phyloP scores from a whole-genome alignment of 805 yeast genomes.

The Wickerhamiella brachini region DNA sequence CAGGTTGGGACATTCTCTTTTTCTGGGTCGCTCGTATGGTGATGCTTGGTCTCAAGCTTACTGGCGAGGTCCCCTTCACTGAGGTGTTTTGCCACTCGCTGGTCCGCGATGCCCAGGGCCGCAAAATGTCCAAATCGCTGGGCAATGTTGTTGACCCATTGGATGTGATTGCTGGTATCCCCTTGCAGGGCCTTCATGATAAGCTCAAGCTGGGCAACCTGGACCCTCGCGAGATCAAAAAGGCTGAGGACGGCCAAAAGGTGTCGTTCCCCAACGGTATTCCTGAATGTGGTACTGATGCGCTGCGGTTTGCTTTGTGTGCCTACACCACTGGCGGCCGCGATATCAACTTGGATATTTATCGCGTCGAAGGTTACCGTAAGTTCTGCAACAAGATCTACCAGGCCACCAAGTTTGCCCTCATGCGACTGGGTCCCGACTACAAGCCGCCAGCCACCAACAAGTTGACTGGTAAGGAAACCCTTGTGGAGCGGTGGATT shows the following conservation, averaged over 20 bases:
- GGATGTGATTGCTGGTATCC: constrained; percentile 83
- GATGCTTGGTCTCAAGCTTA: constrained; percentile 74
- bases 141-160: constrained; percentile 95
- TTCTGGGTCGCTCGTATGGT: constrained; percentile 99
- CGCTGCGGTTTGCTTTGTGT: constrained; percentile 93
- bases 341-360: constrained; percentile 89
- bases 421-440: constrained; percentile 82
- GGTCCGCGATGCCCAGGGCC: constrained; percentile 97
- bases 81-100: constrained; percentile 98
- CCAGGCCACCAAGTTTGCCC: constrained; percentile 95
- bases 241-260: constrained; percentile 78
- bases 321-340: constrained; percentile 98
- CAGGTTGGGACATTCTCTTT: constrained; percentile 98
- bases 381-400: constrained; percentile 98
- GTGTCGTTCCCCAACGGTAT: constrained; percentile 90
- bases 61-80: constrained; percentile 82
- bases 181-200: constrained; percentile 64
- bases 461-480: constrained; percentile 56
- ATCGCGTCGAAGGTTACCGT: constrained; percentile 97
- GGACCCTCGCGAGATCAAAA: constrained; percentile 76
- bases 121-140: constrained; percentile 92
- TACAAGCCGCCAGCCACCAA: constrained; percentile 60
- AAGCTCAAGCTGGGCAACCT: constrained; percentile 71
- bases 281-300: constrained; percentile 99
- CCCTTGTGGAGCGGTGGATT: constrained; percentile 94